Evolutionary conservation across 164 flowering plant species (phyloP).

Genomic region (Vitis rotundifolia): DNA sequence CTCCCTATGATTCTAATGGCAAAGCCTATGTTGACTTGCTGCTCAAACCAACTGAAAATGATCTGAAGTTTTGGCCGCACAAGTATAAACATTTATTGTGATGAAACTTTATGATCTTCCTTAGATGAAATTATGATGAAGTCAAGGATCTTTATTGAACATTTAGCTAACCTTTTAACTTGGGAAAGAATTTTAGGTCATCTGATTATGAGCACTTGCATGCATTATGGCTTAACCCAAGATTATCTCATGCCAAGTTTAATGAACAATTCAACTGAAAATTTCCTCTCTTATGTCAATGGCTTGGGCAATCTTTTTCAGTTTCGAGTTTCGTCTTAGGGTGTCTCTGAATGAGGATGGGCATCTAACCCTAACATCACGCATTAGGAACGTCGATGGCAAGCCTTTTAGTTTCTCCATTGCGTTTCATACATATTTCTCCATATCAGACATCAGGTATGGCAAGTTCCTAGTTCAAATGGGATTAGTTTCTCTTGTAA

Average conservation of each 20-base stretch:
- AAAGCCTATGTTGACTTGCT: constrained; percentile 35
- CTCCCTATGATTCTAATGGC: constrained; percentile 25
- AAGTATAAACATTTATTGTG: constrained; percentile 20
- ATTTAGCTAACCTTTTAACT: no score
- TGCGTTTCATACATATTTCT: constrained; percentile 58
- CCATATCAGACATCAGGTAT: constrained; percentile 73
- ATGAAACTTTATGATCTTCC: neutral
- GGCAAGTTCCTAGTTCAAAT: neutral
- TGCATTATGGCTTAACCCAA: neutral
- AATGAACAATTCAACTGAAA: neutral
- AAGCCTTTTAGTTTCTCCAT: constrained; percentile 62
- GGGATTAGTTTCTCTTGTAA: neutral
- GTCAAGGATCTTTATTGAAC: no score
- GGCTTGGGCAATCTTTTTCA: constrained; percentile 17
- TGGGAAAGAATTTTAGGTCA: no score
- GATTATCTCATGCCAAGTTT: neutral
- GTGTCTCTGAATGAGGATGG: constrained; percentile 54
- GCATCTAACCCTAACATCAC: constrained; percentile 46
- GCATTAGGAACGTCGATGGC: constrained; percentile 56
- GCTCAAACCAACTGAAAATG: constrained; percentile 46
- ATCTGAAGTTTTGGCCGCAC: constrained; percentile 51
- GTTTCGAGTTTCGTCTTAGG: constrained; percentile 68
- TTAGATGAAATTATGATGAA: no score
- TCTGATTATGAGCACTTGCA: no score
- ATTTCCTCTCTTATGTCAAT: neutral